Percentiles rank a stretch among this genome's conserved stretches.
Conservation (phyloP, 2,329 filamentous ascomycete species). For the Colletotrichum kahawae region DNA sequence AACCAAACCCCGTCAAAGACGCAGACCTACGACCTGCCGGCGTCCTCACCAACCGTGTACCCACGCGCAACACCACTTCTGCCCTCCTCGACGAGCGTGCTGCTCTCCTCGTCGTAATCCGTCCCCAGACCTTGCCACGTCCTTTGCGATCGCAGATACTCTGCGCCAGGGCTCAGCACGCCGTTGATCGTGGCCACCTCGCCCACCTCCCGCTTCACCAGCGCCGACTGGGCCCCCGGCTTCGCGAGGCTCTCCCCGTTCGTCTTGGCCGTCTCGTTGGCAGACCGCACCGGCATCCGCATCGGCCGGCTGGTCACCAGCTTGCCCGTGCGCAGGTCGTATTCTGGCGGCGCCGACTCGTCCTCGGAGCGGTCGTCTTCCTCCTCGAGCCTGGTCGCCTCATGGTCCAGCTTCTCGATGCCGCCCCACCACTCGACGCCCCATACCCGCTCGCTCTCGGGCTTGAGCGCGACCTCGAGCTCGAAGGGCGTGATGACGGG, state of each 20-base stretch:
- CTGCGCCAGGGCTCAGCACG: conserved; percentile 87
- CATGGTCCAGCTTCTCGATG: conserved; percentile 71
- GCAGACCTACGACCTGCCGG: not conserved
- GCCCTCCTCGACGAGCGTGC: conserved; percentile 80
- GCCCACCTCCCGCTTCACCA: conserved; percentile 66
- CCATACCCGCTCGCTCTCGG: conserved; percentile 81
- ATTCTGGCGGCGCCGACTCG: conserved; percentile 84
- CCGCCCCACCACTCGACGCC: conserved; percentile 88
- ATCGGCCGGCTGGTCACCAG: conserved; percentile 83
- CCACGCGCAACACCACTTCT: conserved; percentile 87
- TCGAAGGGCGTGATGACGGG: conserved; percentile 97
- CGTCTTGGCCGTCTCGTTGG: not conserved
- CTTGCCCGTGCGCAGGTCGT: conserved; percentile 86
- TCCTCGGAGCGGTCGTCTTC: conserved; percentile 49
- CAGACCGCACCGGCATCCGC: conserved; percentile 46
- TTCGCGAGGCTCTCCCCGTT: conserved; percentile 28
- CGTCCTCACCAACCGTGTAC: conserved; percentile 75
- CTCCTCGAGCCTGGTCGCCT: conserved; percentile 15
- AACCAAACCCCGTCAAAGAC: not conserved
- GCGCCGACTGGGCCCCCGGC: conserved; percentile 36
- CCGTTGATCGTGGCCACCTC: conserved; percentile 85
- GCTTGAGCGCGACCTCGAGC: conserved; percentile 76
- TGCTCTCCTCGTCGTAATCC: conserved; percentile 72
- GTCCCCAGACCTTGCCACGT: conserved; percentile 93
- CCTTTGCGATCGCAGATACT: conserved; percentile 80